Evolutionary conservation across 139 green algal genomes (phyloP).

Genomic region (Diplosphaera chodatii): DNA sequence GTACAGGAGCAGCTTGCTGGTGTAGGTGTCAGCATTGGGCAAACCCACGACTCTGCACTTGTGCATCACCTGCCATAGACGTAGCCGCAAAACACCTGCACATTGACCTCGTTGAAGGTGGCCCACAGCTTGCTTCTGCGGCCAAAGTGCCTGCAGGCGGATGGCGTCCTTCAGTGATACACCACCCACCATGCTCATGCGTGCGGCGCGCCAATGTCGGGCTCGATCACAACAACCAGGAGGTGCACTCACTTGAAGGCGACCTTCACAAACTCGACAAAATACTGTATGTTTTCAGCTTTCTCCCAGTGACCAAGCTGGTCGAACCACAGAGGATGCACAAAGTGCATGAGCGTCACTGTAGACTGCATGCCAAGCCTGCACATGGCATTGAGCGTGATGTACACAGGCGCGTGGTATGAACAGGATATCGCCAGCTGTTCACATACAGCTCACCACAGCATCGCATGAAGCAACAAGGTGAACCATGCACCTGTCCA

Average conservation of each 20-base stretch:
- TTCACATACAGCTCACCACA: too few relatives aligned
- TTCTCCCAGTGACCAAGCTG: conserved; percentile 56
- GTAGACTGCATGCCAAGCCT: conserved; percentile 54
- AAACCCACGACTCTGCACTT: too few relatives aligned
- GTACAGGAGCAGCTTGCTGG: too few relatives aligned
- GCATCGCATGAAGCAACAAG: not conserved
- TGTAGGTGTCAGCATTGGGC: too few relatives aligned
- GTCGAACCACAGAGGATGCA: conserved; percentile 75
- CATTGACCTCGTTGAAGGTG: conserved; percentile 85
- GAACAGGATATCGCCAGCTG: too few relatives aligned
- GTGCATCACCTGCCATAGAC: conserved; percentile 55
- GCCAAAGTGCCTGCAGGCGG: conserved; percentile 47
- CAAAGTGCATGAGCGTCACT: conserved; percentile 74
- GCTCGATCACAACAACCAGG: too few relatives aligned
- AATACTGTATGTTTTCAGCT: conserved; percentile 62
- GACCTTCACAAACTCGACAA: conserved; percentile 50
- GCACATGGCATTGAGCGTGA: too few relatives aligned
- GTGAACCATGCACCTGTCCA: not conserved
- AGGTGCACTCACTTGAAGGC: conserved; percentile 32
- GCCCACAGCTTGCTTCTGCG: conserved; percentile 56
- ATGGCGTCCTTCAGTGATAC: too few relatives aligned
- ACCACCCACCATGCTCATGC: too few relatives aligned
- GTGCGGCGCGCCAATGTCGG: too few relatives aligned
- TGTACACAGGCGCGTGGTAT: too few relatives aligned
- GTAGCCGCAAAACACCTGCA: conserved; percentile 53